Evolutionary conservation across 169 alveolate species (phyloP).

Genomic region (Cyclospora cayetanensis): DNA sequence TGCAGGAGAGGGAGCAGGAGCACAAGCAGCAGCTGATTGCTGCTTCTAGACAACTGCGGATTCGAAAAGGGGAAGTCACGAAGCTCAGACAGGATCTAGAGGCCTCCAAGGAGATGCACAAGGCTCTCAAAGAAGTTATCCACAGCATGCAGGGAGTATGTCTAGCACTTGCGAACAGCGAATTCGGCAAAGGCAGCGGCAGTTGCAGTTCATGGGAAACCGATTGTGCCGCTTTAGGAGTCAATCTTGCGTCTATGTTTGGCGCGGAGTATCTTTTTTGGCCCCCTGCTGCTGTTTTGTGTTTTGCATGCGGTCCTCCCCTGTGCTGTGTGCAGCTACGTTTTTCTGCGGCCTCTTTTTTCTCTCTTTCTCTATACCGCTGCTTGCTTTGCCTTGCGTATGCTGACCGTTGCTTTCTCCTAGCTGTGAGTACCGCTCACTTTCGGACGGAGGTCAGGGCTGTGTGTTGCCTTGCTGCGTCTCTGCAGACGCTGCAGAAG

Average conservation of each 20-base stretch:
- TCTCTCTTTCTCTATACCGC: neutral
- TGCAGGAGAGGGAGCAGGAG: neutral
- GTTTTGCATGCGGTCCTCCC: neutral
- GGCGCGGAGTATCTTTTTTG: neutral
- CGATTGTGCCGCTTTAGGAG: neutral
- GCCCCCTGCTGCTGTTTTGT: neutral
- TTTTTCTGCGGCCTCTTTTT: neutral
- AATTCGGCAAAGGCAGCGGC: neutral
- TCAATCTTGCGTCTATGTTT: neutral
- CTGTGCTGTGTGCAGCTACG: neutral
- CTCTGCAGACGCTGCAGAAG: conserved; percentile 11
- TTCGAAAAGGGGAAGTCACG: neutral
- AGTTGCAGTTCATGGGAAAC: neutral
- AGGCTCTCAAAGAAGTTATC: neutral
- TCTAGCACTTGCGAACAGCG: neutral
- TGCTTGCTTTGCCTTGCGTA: neutral
- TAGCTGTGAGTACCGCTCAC: no score
- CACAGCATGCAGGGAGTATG: neutral
- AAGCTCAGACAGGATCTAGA: neutral
- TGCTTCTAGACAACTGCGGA: neutral
- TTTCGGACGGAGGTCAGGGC: no score
- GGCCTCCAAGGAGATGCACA: neutral
- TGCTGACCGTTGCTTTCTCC: neutral
- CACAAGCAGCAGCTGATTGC: neutral
- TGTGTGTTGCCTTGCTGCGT: neutral